phyloP scores from a whole-genome alignment of 352 stramenopile species.

The Pythium chondricola region DNA sequence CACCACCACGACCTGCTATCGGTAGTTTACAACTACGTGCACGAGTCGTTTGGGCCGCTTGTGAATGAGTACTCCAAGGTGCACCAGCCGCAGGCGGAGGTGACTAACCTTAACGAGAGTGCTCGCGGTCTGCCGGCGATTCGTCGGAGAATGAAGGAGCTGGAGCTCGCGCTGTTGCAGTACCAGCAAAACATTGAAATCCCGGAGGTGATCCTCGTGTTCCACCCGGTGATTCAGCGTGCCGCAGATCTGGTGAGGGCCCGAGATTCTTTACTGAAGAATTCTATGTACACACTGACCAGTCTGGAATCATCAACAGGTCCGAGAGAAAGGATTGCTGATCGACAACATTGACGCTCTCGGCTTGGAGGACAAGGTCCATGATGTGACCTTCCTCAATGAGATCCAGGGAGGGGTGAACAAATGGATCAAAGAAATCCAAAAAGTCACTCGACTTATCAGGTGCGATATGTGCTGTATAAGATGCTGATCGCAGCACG shows the following conservation, averaged over 20 bases:
- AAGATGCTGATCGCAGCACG: too few species aligned
- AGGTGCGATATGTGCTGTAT: constrained; percentile 30
- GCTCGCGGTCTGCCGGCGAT: constrained; percentile 77
- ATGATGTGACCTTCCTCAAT: constrained; percentile 82
- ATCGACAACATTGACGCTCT: constrained; percentile 78
- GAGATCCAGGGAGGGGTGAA: constrained; percentile 87
- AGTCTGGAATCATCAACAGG: constrained; percentile 12
- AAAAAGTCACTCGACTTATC: constrained; percentile 89
- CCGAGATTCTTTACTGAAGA: background rate
- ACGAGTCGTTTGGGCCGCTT: constrained; percentile 82
- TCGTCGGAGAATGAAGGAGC: constrained; percentile 89
- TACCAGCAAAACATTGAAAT: constrained; percentile 95
- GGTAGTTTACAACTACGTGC: constrained; percentile 86
- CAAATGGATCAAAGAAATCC: constrained; percentile 94
- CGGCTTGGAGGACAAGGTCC: constrained; percentile 74
- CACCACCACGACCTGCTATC: constrained; percentile 64
- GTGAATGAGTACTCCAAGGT: constrained; percentile 85
- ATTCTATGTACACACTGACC: background rate
- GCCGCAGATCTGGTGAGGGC: constrained; percentile 45
- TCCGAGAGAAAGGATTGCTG: constrained; percentile 64
- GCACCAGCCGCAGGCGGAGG: constrained; percentile 66
- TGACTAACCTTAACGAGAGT: constrained; percentile 54
- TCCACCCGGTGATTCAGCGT: constrained; percentile 83
- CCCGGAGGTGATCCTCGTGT: constrained; percentile 86
- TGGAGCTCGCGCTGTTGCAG: constrained; percentile 91